Evolutionary conservation across 306 rosid genomes (phyloP), one percentile per base, ranked within the genome.

Genomic region (Fagus crenata): DNA sequence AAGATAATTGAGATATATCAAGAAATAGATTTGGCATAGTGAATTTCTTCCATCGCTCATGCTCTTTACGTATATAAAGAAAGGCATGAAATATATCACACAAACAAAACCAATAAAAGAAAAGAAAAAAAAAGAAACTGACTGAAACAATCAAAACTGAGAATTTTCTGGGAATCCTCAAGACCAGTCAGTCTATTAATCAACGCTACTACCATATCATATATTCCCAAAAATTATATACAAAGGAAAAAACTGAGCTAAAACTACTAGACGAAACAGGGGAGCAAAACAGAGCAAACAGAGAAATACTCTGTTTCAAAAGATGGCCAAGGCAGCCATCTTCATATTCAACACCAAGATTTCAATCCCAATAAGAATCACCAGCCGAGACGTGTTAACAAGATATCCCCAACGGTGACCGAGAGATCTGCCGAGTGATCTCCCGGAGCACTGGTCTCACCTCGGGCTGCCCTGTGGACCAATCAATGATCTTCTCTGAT

Each of bases 331-430:
- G 71, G 14, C 49, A 28, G 1, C 49, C 71, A 65, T 37, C 71
- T 39, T 65, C 71, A 17, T 33, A 7, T 37, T 3, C 28, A 37
- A 39, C 6, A 22, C 39, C 17, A 7, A n/a, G 13, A 3, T n/a
- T 54, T 8, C 65, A 7, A 71, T 5, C 53, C 85, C 7, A 43
- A 1, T 85, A 90, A 4, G 73, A 85, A 4, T 89, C 98, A 4
- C 90, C 95, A 3, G 89, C 93, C 0, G 88, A 89, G 67, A 88
- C 83, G 7, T 91, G 84, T 53, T 74, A 64, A 77, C 85, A 67
- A 28, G 97, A 90, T 9, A 75, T 79, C 14, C 98, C 98, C 73
- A 93, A 78, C 76, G 96, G 98, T 6, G 98, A 93, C 32, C 93
- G 88, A 11, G 97, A 89, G 69, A 87, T 74, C 75, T 76, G 96